Percentiles rank a stretch among this genome's conserved stretches.
phyloP scores from a whole-genome alignment of 2,329 filamentous ascomycete genomes.

The Beauveria caledonica region DNA sequence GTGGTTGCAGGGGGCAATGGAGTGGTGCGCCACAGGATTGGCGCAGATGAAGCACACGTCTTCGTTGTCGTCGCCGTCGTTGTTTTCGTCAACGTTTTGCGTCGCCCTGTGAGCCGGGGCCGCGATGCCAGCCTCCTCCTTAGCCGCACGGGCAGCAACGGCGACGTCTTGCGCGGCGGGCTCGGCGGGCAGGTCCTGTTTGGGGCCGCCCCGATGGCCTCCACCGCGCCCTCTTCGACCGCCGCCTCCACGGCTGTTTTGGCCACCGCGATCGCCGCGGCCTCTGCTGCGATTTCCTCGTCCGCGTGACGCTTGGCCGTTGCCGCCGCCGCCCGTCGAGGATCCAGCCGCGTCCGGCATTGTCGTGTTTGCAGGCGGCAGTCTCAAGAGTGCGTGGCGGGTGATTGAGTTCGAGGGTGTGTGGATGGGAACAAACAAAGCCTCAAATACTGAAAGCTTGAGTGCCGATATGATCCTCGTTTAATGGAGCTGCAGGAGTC shows the following conservation, averaged over 20 bases:
- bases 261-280: slow-evolving; percentile 1
- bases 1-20: slow-evolving; percentile 91
- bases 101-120: slow-evolving; percentile 18
- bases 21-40: slow-evolving; percentile 77
- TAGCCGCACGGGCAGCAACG: slow-evolving; percentile 22
- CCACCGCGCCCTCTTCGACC: slow-evolving; percentile 29
- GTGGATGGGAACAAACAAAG: background rate
- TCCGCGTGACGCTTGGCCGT: slow-evolving; percentile 2
- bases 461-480: background rate
- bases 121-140: slow-evolving; percentile 23
- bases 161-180: slow-evolving; percentile 25
- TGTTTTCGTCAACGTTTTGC: slow-evolving; percentile 31
- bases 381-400: background rate
- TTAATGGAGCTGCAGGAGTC: background rate
- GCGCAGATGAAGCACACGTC: slow-evolving; percentile 98
- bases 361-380: background rate
- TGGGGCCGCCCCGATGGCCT: slow-evolving; percentile 2
- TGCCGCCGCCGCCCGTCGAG: background rate
- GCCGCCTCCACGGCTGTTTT: slow-evolving; percentile 19
- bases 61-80: slow-evolving; percentile 44
- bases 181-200: slow-evolving; percentile 22
- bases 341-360: slow-evolving; percentile 7
- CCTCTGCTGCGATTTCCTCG: slow-evolving; percentile 8
- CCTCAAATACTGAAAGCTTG: background rate
- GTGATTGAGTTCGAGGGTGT: background rate